Conservation (phyloP, 1,284 basidiomycete genomes). For the Malassezia sympodialis region DNA sequence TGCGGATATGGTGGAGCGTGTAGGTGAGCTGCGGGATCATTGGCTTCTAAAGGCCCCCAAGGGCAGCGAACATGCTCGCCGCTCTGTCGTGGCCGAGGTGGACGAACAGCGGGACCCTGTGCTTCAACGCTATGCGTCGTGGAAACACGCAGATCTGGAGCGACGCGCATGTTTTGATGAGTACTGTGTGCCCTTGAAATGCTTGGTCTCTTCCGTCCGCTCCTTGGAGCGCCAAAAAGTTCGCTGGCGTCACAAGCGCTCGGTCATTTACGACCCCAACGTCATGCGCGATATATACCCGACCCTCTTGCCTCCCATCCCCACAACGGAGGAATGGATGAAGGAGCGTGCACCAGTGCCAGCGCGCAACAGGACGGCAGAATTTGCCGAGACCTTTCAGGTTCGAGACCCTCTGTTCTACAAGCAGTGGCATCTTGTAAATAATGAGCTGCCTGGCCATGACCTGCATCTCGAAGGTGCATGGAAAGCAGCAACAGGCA, state of each 20-base stretch:
- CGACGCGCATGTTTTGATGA: constrained; percentile 18
- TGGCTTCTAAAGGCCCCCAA: constrained; percentile 67
- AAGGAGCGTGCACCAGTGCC: constrained; percentile 22
- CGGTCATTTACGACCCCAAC: constrained; percentile 39
- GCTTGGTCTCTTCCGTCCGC: constrained; percentile 28
- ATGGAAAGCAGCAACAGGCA: constrained; percentile 75
- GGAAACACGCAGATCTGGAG: constrained; percentile 16
- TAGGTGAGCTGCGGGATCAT: constrained; percentile 69
- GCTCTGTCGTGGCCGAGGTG: constrained; percentile 18
- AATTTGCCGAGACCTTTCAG: constrained; percentile 51
- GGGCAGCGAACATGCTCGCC: constrained; percentile 1
- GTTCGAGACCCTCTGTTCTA: constrained; percentile 78
- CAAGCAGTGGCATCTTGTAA: constrained; percentile 72
- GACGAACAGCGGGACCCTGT: constrained; percentile 46
- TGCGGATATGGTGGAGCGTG: constrained; percentile 75
- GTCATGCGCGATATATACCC: constrained; percentile 40
- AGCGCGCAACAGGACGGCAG: constrained; percentile 23
- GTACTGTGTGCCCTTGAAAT: not conserved
- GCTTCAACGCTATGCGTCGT: constrained; percentile 52
- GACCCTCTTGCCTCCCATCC: constrained; percentile 23
- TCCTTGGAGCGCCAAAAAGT: constrained; percentile 41
- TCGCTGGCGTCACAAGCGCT: constrained; percentile 39
- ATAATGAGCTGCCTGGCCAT: constrained; percentile 50
- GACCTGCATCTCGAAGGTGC: constrained; percentile 76
- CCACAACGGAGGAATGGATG: constrained; percentile 14